phyloP scores from a whole-genome alignment of 352 stramenopile species.

The Phytophthora kernoviae region DNA sequence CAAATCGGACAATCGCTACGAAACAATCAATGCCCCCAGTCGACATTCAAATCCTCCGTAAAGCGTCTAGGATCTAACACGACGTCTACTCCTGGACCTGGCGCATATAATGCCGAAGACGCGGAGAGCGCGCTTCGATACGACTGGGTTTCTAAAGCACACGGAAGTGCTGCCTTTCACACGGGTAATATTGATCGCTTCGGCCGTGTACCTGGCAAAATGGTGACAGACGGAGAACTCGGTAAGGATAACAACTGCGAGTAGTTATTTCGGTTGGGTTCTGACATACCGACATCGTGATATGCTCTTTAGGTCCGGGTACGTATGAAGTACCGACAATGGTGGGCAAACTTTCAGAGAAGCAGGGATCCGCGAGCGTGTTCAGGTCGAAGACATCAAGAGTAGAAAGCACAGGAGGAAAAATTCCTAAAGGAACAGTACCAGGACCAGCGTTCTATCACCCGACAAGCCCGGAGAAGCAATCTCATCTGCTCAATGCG shows the following conservation, averaged over 20 bases:
- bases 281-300: slow-evolving; percentile 1
- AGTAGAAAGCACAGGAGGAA: slow-evolving; percentile 16
- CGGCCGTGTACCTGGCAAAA: slow-evolving; percentile 42
- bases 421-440: slow-evolving; percentile 20
- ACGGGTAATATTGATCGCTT: slow-evolving; percentile 62
- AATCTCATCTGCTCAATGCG: slow-evolving; percentile 72
- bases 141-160: slow-evolving; percentile 63
- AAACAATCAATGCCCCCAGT: slow-evolving; percentile 38
- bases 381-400: slow-evolving; percentile 53
- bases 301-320: slow-evolving; percentile 44
- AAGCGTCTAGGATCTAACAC: slow-evolving; percentile 49
- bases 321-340: slow-evolving; percentile 51
- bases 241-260: slow-evolving; percentile 25
- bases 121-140: slow-evolving; percentile 68
- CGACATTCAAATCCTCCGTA: slow-evolving; percentile 70
- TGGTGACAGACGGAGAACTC: slow-evolving; percentile 48
- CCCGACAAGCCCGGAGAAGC: slow-evolving; percentile 54
- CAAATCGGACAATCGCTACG: slow-evolving; percentile 40
- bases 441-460: slow-evolving; percentile 76
- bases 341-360: slow-evolving; percentile 22
- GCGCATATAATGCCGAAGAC: slow-evolving; percentile 70
- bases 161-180: slow-evolving; percentile 71
- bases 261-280: neutral
- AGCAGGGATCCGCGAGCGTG: slow-evolving; percentile 32
- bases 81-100: slow-evolving; percentile 51